Evolutionary conservation across 164 flowering plant genomes (phyloP).

Genomic region (Echeveria elegans): DNA sequence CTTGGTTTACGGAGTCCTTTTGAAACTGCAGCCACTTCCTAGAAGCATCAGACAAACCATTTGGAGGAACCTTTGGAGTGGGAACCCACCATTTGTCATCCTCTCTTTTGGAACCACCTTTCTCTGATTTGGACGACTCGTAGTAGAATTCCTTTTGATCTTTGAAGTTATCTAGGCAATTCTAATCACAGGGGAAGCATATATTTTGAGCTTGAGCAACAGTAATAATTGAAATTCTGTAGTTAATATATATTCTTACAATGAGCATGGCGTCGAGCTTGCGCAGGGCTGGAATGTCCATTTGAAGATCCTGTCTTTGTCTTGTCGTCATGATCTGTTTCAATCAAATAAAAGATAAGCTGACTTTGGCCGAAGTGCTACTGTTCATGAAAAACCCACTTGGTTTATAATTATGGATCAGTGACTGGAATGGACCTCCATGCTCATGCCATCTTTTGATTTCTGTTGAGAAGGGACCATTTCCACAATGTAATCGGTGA

Average conservation of each 20-base stretch:
- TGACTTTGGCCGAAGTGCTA: not conserved
- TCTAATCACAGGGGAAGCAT: slow-evolving; percentile 21
- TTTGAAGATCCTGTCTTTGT: slow-evolving; percentile 43
- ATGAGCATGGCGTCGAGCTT: slow-evolving; percentile 58
- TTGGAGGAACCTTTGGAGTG: slow-evolving; percentile 46
- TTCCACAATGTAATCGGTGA: slow-evolving; percentile 52
- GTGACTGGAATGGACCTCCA: slow-evolving; percentile 37
- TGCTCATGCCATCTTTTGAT: slow-evolving; percentile 34
- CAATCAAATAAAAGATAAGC: not conserved
- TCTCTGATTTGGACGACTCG: slow-evolving; percentile 27
- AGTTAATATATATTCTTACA: too few relatives aligned
- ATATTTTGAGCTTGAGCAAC: too few relatives aligned
- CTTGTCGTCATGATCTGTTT: slow-evolving; percentile 40
- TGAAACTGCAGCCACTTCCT: slow-evolving; percentile 55
- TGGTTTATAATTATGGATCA: too few relatives aligned
- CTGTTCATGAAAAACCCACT: too few relatives aligned
- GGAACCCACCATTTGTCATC: slow-evolving; percentile 84
- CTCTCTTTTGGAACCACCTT: slow-evolving; percentile 28
- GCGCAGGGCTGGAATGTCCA: slow-evolving; percentile 54
- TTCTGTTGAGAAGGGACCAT: slow-evolving; percentile 50
- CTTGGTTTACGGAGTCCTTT: slow-evolving; percentile 69
- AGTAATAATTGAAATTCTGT: too few relatives aligned
- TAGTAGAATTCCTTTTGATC: slow-evolving; percentile 53
- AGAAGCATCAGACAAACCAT: slow-evolving; percentile 44
- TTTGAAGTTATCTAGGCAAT: slow-evolving; percentile 52